These are phyloP conservation scores for Wickerhamomyces ciferrii DNA, from an alignment of 805 yeast genomes.

Conservation along the genomic window DNA sequence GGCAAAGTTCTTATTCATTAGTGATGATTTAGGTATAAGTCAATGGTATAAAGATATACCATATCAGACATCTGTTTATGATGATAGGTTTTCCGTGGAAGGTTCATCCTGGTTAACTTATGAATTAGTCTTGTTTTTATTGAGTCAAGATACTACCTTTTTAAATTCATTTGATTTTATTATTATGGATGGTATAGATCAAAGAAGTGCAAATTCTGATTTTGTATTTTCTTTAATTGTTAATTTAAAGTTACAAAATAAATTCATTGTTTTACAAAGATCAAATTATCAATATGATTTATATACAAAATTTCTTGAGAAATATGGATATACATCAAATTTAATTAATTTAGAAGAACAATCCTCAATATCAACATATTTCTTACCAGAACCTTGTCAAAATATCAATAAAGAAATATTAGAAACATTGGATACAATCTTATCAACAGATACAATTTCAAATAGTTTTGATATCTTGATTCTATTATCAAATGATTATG, in stretches of 20 bases:
- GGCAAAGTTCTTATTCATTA: neutral
- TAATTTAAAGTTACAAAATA: neutral
- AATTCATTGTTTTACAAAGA: conserved; percentile 1
- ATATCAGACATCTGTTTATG: conserved; percentile 2
- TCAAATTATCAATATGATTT: neutral
- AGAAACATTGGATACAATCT: neutral
- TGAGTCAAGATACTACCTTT: neutral
- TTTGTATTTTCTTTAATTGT: neutral
- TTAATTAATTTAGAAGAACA: neutral
- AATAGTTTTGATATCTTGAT: neutral
- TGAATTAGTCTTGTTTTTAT: neutral
- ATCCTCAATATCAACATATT: neutral
- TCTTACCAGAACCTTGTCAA: neutral
- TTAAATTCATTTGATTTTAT: conserved; percentile 4
- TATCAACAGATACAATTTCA: neutral
- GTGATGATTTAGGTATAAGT: neutral
- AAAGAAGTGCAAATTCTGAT: neutral
- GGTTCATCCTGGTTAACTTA: conserved; percentile 1
- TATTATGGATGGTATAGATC: conserved; percentile 4
- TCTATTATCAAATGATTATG: neutral
- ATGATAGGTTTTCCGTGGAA: neutral
- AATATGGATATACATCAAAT: neutral
- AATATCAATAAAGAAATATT: neutral
- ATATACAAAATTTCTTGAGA: neutral
- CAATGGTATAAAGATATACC: neutral